Evolutionary conservation across 2,329 filamentous ascomycete species (phyloP), one percentile per base, ranked within the genome.

Genomic region (Neoarthrinium moseri): DNA sequence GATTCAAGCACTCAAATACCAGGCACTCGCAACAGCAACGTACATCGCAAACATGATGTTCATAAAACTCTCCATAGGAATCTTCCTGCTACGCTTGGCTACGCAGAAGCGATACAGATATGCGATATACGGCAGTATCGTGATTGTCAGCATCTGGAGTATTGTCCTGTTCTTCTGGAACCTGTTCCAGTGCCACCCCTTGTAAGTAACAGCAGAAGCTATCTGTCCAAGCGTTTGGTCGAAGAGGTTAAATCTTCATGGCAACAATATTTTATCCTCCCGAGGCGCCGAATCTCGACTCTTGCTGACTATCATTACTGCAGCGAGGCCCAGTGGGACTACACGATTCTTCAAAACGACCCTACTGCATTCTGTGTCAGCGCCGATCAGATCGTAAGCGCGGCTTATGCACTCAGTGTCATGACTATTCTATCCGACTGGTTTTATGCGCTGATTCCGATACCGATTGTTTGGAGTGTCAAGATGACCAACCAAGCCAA

Each of bases 21-120:
- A 79, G 64, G 72, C 75, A 20, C 54, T 79, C 23, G 72, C 73
- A 10, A 74, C 75, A 1, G 72, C 69, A 6, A 71, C 70, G 2
- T 79, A 79, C 45, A 62, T 80, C 35, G 51, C 72, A 8, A 68
- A 77, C 49, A 80, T 81, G 75, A 72, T 78, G 68, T 72, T 80
- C 49, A 72, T 78, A 60, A 81, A 81, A 60, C 60, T 80, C 41
- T 77, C 77, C 60, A 78, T 80, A 39, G 73, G 70, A 26, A 62
- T 79, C 47, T 78, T 78, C 49, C 67, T 79, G 7, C 58, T 80
- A 15, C 68, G 74, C 5, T 62, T 80, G 13, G 70, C 75, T 1
- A 66, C 68, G 4, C 62, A 69, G 33, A 70, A 63, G 37, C 57
- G 69, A 17, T 81, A 80, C 55, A 72, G 65, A 18, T 76, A 69